Evolutionary conservation across 2,329 filamentous ascomycete species (phyloP), one percentile per base, ranked within the genome.

Genomic region (Chrysoporthe cubensis): DNA sequence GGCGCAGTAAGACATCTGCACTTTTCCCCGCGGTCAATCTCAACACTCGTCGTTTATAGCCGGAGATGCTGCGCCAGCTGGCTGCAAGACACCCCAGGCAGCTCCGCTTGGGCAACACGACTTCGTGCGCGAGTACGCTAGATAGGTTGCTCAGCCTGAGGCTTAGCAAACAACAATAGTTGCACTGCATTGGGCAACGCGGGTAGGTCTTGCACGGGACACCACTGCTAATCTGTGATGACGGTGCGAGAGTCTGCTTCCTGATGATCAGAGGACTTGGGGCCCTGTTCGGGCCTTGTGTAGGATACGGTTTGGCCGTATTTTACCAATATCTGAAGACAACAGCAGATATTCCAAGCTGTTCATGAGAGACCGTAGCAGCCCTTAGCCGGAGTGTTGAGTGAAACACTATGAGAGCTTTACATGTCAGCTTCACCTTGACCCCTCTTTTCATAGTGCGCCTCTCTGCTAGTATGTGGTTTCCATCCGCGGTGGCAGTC

Each of bases 101-200:
- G 21, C 50, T 54, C 50, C 50, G 50, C 50, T 21, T 32, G 50
- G 50, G 26, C 50, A 13, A 26, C 50, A 54, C 11, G 13, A 54
- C 26, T 21, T 54, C 9, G 50, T 32, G 50, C 21, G 26, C 9
- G 21, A 54, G 50, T 4, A 54, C 50, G 26, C 50, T 54, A 32
- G 26, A 21, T 54, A 21, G 8, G 46, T 13, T 21, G 50, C 50
- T 54, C 21, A 54, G 50, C 50, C 21, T 21, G 13, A 21, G 50
- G 50, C 50, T 54, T 54, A 32, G 50, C 50, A 54, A 54, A 26
- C 50, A 54, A 13, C 50, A 21, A 52, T 11, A 54, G 50, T 54
- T 32, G 50, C 50, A 32, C 50, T 54, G 50, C 50, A 54, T 54
- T 40, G 21, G 50, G 14, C 50, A 54, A 14, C 50, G 50, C 50